Conservation (phyloP, 495 filamentous ascomycete genomes). For the Xylaria palmicola region DNA sequence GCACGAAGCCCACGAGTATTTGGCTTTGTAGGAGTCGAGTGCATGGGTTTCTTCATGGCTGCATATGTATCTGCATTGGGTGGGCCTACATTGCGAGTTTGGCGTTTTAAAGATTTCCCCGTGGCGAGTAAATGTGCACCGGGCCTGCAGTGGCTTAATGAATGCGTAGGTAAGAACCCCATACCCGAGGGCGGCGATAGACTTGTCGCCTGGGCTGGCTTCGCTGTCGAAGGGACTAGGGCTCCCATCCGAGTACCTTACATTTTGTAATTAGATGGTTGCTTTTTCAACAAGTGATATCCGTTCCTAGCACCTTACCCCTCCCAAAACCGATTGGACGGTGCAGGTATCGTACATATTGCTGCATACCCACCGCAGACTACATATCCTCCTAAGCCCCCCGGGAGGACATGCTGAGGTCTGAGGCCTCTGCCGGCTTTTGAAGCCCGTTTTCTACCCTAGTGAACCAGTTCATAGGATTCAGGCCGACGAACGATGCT, state of each 20-base stretch:
- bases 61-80: slow-evolving; percentile 36
- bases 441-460: slow-evolving; percentile 34
- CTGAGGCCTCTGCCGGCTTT: slow-evolving; percentile 1
- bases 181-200: slow-evolving; percentile 1
- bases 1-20: not conserved
- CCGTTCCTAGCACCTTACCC: slow-evolving; percentile 5
- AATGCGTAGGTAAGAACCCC: slow-evolving; percentile 13
- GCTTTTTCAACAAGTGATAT: slow-evolving; percentile 30
- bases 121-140: not conserved
- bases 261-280: slow-evolving; percentile 37
- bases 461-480: slow-evolving; percentile 53
- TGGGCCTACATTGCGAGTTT: slow-evolving; percentile 23
- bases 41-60: slow-evolving; percentile 28
- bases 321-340: not conserved
- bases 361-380: not conserved
- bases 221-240: slow-evolving; percentile 5
- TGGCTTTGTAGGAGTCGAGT: slow-evolving; percentile 21
- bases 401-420: not conserved
- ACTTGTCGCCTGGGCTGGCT: slow-evolving; percentile 13
- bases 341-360: slow-evolving; percentile 6
- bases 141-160: slow-evolving; percentile 15
- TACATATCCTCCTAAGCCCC: not conserved
- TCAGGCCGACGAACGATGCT: slow-evolving; percentile 44
- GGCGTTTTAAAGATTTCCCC: slow-evolving; percentile 25
- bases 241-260: slow-evolving; percentile 1